Evolutionary conservation across 2,329 filamentous ascomycete species (phyloP).

Genomic region (Talaromyces sp.): DNA sequence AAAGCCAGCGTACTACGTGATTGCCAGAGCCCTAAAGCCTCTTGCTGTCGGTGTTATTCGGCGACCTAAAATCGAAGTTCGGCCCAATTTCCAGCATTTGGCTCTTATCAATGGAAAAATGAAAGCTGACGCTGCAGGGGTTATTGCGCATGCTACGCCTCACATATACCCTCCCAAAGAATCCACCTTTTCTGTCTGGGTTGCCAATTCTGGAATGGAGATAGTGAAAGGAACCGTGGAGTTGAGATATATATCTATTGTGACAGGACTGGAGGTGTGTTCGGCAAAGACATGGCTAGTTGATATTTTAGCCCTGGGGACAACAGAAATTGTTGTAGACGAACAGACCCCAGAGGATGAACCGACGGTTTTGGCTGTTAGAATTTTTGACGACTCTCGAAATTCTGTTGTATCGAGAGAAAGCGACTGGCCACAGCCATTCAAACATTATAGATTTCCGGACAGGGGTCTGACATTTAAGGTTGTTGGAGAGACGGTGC

Average conservation of each 20-base stretch:
- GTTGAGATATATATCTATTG: background rate
- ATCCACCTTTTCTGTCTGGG: background rate
- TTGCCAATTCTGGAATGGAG: background rate
- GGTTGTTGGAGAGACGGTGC: background rate
- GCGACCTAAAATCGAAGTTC: background rate
- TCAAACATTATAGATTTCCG: background rate
- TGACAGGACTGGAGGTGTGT: background rate
- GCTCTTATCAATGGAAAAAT: background rate
- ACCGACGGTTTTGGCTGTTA: background rate
- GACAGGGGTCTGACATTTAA: background rate
- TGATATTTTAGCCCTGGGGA: background rate
- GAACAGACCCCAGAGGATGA: background rate
- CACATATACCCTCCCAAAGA: background rate
- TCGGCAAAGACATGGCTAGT: background rate
- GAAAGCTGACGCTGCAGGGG: background rate
- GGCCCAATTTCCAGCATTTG: background rate
- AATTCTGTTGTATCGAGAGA: background rate
- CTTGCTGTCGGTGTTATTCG: conserved; percentile 53
- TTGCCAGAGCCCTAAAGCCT: conserved; percentile 52
- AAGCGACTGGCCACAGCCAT: background rate
- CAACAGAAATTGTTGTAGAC: background rate
- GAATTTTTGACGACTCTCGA: background rate
- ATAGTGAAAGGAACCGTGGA: background rate
- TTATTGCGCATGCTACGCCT: conserved; percentile 1
- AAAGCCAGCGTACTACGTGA: conserved; percentile 58